Base-by-base conservation (phyloP, 2,329 filamentous ascomycete species). In the Huntiella bhutanensis region DNA sequence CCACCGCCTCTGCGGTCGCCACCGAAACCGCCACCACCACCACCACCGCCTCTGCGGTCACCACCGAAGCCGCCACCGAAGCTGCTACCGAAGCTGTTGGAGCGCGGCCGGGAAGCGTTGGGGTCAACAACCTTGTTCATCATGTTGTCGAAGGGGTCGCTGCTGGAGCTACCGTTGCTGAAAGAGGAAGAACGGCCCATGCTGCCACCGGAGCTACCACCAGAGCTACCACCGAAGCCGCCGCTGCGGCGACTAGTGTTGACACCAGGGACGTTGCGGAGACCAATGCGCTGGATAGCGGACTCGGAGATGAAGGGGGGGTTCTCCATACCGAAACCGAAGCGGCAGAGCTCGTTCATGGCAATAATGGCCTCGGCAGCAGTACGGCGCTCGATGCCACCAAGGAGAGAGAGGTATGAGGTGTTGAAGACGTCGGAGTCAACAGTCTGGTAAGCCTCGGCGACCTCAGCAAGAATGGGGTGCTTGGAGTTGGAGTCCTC, bases 341-440 rank as follows among this genome's bases (percentile, higher is more conserved):
- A 55, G 15, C 56, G 54, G 41, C 63, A 60, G 64, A 74, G 70
- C n/a, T 63, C 56, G 56, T 77, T 77, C 51, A 79, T 58, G 15
- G 67, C 62, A 3, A 65, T 54, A 13, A 75, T 61, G 5, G 70
- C 53, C 2, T 57, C 55, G 11, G 59, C 55, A 33, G 58, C 56
- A 42, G 59, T 56, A 56, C 66, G 62, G 33, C 62, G 51, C 22
- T 51, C 58, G 53, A 62, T 69, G 38, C 63, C 63, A 45, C 77
- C 75, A 38, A 82, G 67, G 40, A 73, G 58, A 6, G 73, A 70
- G 13, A 62, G 58, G 60, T 83, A 85, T 0, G 68, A 64, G 3
- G 57, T 54, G 5, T 56, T 56, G 12, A 64, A 54, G 6, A 55
- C 38, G 8, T 50, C 41, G 8, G 51, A 33, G 11, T 49, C 15